Conservation (phyloP, 1,139 yeast species). For the Neolecta irregularis region DNA sequence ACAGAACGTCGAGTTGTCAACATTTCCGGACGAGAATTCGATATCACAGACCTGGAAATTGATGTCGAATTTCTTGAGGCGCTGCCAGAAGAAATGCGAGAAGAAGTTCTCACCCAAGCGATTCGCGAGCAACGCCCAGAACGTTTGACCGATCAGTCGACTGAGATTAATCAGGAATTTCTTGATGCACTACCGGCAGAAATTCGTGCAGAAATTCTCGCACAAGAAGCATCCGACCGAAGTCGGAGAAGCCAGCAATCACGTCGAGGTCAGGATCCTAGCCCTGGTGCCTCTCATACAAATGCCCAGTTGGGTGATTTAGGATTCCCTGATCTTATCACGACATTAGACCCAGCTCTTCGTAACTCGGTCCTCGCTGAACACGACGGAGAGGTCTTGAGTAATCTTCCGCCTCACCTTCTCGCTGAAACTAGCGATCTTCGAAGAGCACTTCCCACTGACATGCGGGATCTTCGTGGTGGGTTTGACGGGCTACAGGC, state of each 20-base stretch:
- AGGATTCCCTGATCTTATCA: constrained; percentile 21
- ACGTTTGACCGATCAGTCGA: constrained; percentile 26
- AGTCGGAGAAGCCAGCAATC: constrained; percentile 12
- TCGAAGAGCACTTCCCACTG: constrained; percentile 15
- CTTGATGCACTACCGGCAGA: constrained; percentile 66
- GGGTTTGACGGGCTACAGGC: constrained; percentile 6
- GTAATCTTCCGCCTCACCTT: constrained; percentile 22
- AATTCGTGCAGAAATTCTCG: constrained; percentile 56
- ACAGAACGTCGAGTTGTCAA: constrained; percentile 48
- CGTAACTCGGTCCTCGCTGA: constrained; percentile 25
- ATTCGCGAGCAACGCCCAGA: constrained; percentile 48
- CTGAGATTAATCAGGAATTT: constrained; percentile 66
- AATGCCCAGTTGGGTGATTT: constrained; percentile 8
- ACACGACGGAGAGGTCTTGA: constrained; percentile 24
- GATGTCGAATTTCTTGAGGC: constrained; percentile 87
- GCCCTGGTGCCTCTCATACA: constrained; percentile 7
- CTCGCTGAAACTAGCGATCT: constrained; percentile 24
- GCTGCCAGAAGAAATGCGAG: constrained; percentile 82
- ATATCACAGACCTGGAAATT: constrained; percentile 77
- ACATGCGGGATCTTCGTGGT: no score
- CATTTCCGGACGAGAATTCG: constrained; percentile 68
- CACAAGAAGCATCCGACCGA: constrained; percentile 38
- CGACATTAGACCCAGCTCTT: constrained; percentile 23
- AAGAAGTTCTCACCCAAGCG: constrained; percentile 81
- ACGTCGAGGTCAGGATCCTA: constrained; percentile 4